Evolutionary conservation across 257 asterid species (phyloP).

Genomic region (Galeopsis tetrahit): DNA sequence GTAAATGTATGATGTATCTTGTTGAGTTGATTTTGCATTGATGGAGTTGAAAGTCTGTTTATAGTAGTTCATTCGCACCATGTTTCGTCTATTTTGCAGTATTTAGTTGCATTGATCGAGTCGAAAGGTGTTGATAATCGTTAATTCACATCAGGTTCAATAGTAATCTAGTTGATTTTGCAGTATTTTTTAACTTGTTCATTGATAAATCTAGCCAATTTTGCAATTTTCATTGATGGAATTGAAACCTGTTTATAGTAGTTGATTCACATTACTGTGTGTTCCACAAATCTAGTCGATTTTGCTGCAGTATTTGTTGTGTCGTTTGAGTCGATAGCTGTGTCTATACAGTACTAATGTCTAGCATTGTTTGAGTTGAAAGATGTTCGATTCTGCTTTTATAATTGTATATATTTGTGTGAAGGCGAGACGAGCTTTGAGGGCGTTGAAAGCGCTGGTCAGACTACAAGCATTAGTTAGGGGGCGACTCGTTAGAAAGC

Average conservation of each 20-base stretch:
- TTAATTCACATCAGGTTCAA: not conserved
- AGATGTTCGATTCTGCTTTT: not conserved
- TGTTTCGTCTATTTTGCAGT: not conserved
- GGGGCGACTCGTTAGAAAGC: constrained; percentile 78
- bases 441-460: constrained; percentile 89
- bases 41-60: no score
- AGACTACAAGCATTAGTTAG: constrained; percentile 93
- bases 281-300: not conserved
- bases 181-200: not conserved
- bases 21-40: no score
- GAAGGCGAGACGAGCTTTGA: constrained; percentile 88
- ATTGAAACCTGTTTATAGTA: not conserved
- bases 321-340: no score
- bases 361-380: not conserved
- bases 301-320: not conserved
- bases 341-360: no score
- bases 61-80: no score
- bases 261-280: not conserved
- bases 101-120: not conserved
- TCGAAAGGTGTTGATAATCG: not conserved
- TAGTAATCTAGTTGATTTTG: no score
- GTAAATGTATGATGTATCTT: no score
- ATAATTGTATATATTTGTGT: not conserved
- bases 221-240: not conserved
- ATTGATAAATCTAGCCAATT: not conserved